Base-by-base conservation (phyloP, 2,329 filamentous ascomycete genomes). In the Paracamarosporium sp. region DNA sequence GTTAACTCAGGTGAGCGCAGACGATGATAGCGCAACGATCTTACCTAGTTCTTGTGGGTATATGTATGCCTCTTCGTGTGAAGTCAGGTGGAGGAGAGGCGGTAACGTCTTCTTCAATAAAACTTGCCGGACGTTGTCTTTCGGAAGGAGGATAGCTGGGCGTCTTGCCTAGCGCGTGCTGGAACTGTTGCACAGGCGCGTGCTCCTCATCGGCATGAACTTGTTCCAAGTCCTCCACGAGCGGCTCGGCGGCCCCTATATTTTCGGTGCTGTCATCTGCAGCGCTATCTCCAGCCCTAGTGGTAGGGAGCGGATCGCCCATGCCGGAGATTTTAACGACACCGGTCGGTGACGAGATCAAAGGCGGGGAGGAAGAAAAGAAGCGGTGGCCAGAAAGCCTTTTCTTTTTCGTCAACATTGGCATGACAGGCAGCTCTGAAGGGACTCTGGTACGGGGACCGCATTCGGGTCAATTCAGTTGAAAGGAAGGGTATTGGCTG, bases 1-100 rank as follows among this genome's bases (percentile, higher is more conserved):
- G 47, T 57, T 24, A 54, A 47, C 17, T 15, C n/a, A 22, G 20
- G 15, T 20, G 4, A 28, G 8, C 8, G 8, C 4, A 17, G 28
- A 30, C 31, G 17, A 33, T 30, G 20, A n/a, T 33, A 12, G 5
- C 8, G 20, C n/a, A 30, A 38, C 52, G 38, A 24, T 25, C 53
- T 62, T 64, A 76, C 75, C 73, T 77, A 56, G 74, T 76, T 24
- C 74, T 64, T 35, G 66, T 69, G 17, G 74, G 73, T 38, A 76
- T 70, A 61, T 76, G 74, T 47, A 76, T 76, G 35, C 70, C 70
- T 45, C 75, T 63, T 20, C 69, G 69, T 22, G 71, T 70, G 46
- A 77, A 72, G 55, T 78, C 74, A 52, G 73, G 72, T 53, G 70
- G 63, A 25, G 72, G 69, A 45, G 70, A 67, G 40, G 72, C 67